phyloP scores from a whole-genome alignment of 768 basidiomycete species.

The Coprinopsis sp. region DNA sequence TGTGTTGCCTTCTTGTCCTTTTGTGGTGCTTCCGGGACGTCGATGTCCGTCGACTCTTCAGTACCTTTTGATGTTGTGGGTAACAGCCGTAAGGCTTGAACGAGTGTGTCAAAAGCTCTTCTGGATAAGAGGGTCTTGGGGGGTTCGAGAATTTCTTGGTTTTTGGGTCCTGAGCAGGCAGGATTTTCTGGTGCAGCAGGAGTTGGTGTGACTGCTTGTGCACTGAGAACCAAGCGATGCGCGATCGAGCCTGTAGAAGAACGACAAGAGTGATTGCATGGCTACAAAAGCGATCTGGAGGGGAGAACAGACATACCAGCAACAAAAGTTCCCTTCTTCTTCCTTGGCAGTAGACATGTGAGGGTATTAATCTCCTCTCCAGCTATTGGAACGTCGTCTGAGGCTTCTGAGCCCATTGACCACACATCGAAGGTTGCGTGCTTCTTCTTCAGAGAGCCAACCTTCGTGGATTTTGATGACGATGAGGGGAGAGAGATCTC shows the following conservation, averaged over 20 bases:
- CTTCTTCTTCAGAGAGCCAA: conserved; percentile 53
- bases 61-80: no score
- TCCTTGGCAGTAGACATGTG: conserved; percentile 61
- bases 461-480: conserved; percentile 25
- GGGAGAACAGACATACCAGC: conserved; percentile 35
- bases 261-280: neutral
- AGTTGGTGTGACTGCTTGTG: conserved; percentile 39
- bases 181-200: conserved; percentile 20
- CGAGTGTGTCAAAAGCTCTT: conserved; percentile 55
- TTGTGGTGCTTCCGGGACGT: no score
- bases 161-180: conserved; percentile 14
- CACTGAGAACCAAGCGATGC: conserved; percentile 53
- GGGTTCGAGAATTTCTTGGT: conserved; percentile 40
- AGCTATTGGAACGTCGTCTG: conserved; percentile 27
- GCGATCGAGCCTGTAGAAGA: conserved; percentile 24
- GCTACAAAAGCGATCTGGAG: no score
- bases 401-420: conserved; percentile 46
- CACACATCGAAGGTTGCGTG: conserved; percentile 59
- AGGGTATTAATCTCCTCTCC: conserved; percentile 63
- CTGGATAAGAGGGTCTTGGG: conserved; percentile 52
- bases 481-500: conserved; percentile 44
- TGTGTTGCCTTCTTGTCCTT: no score
- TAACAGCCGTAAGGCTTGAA: conserved; percentile 68
- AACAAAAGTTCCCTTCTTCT: conserved; percentile 55
- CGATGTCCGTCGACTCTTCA: no score